These are phyloP conservation scores for Nannizzia gypsea DNA, from an alignment of 2,329 filamentous ascomycete genomes.

Conservation along the genomic window DNA sequence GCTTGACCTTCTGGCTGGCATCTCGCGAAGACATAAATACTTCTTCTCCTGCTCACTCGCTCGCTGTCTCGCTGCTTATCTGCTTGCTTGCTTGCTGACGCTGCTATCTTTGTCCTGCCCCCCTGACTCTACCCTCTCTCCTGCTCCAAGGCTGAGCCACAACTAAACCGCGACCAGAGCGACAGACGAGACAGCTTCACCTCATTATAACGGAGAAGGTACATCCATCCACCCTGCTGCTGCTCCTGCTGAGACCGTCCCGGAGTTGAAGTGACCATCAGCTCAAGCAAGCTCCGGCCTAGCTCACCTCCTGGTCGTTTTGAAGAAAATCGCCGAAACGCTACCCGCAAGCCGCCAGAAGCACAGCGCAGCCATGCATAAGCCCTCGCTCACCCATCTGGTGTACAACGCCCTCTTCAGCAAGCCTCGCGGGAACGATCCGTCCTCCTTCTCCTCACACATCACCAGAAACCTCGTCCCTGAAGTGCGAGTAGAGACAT, in stretches of 20 bases:
- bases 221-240: too few relatives aligned
- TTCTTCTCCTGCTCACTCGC: not conserved
- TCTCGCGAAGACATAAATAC: not conserved
- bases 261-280: too few relatives aligned
- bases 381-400: conserved; percentile 46
- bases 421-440: conserved; percentile 44
- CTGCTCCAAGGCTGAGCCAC: not conserved
- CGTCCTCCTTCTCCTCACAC: conserved; percentile 47
- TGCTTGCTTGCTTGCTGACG: too few relatives aligned
- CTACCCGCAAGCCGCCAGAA: not conserved
- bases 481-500: conserved; percentile 53
- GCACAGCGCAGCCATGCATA: conserved; percentile 40
- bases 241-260: too few relatives aligned
- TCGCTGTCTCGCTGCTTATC: too few relatives aligned
- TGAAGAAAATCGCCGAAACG: not conserved
- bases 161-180: not conserved
- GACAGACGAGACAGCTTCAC: not conserved
- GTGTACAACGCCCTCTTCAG: conserved; percentile 50
- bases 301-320: too few relatives aligned
- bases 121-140: too few relatives aligned
- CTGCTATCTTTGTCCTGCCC: too few relatives aligned
- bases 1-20: not conserved
- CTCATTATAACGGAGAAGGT: too few relatives aligned
- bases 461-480: conserved; percentile 51
- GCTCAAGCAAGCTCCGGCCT: too few relatives aligned